Conservation (phyloP, 2,329 filamentous ascomycete genomes). For the Penicillium sp. region DNA sequence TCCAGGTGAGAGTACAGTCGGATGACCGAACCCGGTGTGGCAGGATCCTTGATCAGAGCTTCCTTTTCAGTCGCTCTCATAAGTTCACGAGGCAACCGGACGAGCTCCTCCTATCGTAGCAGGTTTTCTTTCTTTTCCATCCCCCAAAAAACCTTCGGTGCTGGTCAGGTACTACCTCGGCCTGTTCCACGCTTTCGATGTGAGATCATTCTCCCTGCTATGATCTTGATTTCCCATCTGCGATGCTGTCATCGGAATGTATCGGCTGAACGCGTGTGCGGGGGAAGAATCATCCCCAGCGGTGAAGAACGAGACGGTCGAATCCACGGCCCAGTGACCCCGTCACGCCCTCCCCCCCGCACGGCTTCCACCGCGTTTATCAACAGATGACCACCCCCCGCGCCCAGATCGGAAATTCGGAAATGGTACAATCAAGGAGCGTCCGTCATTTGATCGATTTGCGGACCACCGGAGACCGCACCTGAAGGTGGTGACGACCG, state of each 20-base stretch:
- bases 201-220: too few relatives aligned
- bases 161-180: too few relatives aligned
- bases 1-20: too few relatives aligned
- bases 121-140: too few relatives aligned
- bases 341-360: conserved; percentile 14
- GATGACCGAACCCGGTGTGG: too few relatives aligned
- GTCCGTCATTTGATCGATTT: conserved; percentile 13
- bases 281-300: neutral
- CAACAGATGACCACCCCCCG: conserved; percentile 12
- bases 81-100: too few relatives aligned
- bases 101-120: too few relatives aligned
- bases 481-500: too few relatives aligned
- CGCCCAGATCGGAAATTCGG: conserved; percentile 8
- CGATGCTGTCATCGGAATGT: neutral
- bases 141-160: too few relatives aligned
- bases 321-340: conserved; percentile 10
- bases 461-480: neutral
- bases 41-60: too few relatives aligned
- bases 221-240: neutral
- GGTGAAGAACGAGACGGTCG: neutral
- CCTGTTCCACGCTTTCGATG: too few relatives aligned
- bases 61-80: too few relatives aligned
- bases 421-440: neutral
- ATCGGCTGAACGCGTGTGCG: conserved; percentile 2
- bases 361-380: conserved; percentile 4